Evolutionary conservation across 2,329 filamentous ascomycete species (phyloP).

Genomic region (Lasiodiplodia gonubiensis): DNA sequence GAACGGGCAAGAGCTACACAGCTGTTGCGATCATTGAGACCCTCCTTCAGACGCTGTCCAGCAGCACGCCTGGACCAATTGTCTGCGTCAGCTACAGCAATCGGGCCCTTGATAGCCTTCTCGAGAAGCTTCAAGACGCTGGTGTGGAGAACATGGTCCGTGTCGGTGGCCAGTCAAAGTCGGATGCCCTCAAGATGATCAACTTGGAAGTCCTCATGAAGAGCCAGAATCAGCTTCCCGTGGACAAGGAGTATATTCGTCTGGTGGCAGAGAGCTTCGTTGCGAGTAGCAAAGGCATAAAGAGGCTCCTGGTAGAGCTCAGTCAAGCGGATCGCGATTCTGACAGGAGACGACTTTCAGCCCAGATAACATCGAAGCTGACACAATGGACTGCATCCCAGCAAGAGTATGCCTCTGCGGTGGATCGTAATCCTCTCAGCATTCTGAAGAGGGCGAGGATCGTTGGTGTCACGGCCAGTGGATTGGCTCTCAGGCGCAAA

Average conservation of each 20-base stretch:
- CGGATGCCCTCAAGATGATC: conserved; percentile 55
- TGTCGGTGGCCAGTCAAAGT: conserved; percentile 65
- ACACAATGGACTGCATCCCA: background rate
- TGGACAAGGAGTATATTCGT: background rate
- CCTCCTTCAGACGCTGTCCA: conserved; percentile 53
- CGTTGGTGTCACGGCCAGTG: conserved; percentile 66
- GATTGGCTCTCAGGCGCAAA: conserved; percentile 61
- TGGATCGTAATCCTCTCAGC: background rate
- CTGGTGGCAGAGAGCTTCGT: background rate
- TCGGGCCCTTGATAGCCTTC: conserved; percentile 62
- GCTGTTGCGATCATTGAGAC: conserved; percentile 64
- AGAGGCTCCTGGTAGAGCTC: background rate
- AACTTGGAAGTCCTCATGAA: conserved; percentile 52
- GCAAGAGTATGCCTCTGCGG: background rate
- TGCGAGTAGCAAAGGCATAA: background rate
- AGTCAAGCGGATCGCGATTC: background rate
- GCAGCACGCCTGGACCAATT: conserved; percentile 51
- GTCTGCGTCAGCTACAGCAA: conserved; percentile 57
- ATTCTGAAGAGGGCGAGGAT: conserved; percentile 51
- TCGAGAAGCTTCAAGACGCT: conserved; percentile 63
- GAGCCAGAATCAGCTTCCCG: background rate
- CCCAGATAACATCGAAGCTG: background rate
- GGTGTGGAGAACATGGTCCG: conserved; percentile 61
- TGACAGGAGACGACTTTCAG: background rate
- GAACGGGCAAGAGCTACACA: conserved; percentile 70